These are phyloP conservation scores for Gossypium longicalyx DNA, from an alignment of 345 rosid species.

Conservation along the genomic window DNA sequence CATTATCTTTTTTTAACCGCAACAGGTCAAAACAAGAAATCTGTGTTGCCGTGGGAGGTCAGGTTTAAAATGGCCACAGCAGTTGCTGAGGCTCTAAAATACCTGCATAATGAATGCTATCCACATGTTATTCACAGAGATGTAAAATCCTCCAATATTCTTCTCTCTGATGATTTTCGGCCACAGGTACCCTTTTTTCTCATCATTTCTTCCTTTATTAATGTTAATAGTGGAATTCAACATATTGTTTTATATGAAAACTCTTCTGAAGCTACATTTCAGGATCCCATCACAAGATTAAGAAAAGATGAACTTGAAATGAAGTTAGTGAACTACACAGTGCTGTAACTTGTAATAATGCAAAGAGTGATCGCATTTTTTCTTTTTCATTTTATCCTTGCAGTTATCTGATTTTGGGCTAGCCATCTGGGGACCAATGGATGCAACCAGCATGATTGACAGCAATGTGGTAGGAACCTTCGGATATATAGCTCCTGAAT, in stretches of 20 bases:
- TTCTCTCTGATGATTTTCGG: slow-evolving; percentile 39
- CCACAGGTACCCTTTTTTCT: slow-evolving; percentile 34
- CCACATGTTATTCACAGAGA: slow-evolving; percentile 52
- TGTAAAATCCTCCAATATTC: slow-evolving; percentile 54
- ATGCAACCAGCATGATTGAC: slow-evolving; percentile 23
- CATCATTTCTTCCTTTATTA: background rate
- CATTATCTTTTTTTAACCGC: background rate
- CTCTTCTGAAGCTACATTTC: background rate
- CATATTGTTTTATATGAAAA: background rate
- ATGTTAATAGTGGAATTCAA: background rate
- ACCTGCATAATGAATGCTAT: slow-evolving; percentile 38
- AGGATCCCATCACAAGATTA: background rate
- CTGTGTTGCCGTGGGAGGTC: slow-evolving; percentile 34
- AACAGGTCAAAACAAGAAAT: slow-evolving; percentile 19
- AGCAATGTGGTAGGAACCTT: slow-evolving; percentile 47
- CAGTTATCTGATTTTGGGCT: slow-evolving; percentile 59
- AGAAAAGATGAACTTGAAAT: background rate
- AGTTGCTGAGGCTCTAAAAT: slow-evolving; percentile 39
- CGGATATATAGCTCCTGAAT: slow-evolving; percentile 60
- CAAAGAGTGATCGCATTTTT: background rate
- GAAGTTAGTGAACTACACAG: background rate
- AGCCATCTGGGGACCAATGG: slow-evolving; percentile 44
- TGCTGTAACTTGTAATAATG: background rate
- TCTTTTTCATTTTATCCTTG: background rate
- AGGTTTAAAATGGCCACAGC: slow-evolving; percentile 37